Percentiles rank a stretch among this genome's conserved stretches.
Evolutionary conservation across 2,329 filamentous ascomycete species (phyloP).

Genomic region (Diaporthe amygdali): DNA sequence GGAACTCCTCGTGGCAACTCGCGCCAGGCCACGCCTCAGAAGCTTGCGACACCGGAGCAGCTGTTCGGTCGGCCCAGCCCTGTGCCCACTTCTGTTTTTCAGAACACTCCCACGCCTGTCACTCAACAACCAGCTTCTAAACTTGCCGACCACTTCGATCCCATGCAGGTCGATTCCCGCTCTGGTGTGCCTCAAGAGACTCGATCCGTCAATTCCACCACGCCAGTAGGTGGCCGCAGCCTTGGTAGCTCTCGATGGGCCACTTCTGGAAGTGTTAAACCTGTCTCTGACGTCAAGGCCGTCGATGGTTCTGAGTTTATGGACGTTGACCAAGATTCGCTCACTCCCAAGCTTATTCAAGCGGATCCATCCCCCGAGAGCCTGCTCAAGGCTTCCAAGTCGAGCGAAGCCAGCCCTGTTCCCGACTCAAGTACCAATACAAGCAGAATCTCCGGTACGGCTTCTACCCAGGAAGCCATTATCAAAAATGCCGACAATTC

Average conservation of each 20-base stretch:
- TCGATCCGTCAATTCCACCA: neutral
- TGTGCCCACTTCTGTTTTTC: neutral
- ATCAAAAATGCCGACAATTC: neutral
- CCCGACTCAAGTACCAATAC: neutral
- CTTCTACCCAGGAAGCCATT: neutral
- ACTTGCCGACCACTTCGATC: neutral
- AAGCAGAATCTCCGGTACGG: neutral
- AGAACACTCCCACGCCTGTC: neutral
- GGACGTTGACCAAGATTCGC: neutral
- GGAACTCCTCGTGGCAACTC: neutral
- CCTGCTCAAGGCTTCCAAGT: neutral
- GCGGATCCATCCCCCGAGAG: too few relatives aligned
- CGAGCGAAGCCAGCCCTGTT: neutral
- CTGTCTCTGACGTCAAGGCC: neutral
- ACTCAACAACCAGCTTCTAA: neutral
- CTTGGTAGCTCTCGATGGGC: neutral
- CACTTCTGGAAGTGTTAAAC: neutral
- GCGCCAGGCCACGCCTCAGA: neutral
- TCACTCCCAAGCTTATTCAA: neutral
- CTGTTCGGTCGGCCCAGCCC: neutral
- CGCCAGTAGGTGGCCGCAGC: neutral
- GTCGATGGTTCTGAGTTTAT: neutral
- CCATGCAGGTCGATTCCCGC: neutral
- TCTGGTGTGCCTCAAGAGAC: neutral
- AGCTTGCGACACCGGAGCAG: conserved; percentile 1